A percentile compares a stretch with the other conserved stretches of the same genome.
phyloP scores from a whole-genome alignment of 768 basidiomycete genomes.

The Clavaria fumosa region DNA sequence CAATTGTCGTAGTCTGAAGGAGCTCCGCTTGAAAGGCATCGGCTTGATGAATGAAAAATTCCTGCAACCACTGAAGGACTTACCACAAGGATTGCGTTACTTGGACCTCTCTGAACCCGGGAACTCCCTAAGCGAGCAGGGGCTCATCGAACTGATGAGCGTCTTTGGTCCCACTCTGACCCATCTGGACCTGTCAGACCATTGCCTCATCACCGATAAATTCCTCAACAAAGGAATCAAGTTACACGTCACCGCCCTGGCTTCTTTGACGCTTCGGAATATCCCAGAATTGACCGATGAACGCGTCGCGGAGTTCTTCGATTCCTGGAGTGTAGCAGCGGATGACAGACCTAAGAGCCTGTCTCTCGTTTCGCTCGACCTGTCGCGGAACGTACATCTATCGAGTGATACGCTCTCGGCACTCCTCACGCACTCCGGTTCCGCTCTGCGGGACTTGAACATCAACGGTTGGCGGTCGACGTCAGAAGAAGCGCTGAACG shows the following conservation, averaged over 20 bases:
- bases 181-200: constrained; percentile 57
- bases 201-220: constrained; percentile 41
- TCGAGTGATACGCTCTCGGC: constrained; percentile 38
- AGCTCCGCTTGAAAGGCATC: constrained; percentile 67
- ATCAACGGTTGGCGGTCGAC: constrained; percentile 69
- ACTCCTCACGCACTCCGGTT: constrained; percentile 54
- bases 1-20: constrained; percentile 34
- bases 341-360: constrained; percentile 18
- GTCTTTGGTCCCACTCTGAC: constrained; percentile 39
- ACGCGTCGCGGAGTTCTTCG: constrained; percentile 58
- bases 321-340: constrained; percentile 24
- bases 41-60: constrained; percentile 56
- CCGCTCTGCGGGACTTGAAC: constrained; percentile 38
- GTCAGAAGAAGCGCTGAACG: constrained; percentile 26
- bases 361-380: constrained; percentile 36
- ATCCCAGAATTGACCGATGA: constrained; percentile 51
- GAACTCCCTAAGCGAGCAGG: constrained; percentile 36
- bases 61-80: constrained; percentile 31
- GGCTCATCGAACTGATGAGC: constrained; percentile 37
- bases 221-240: constrained; percentile 49
- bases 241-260: constrained; percentile 30
- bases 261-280: constrained; percentile 37
- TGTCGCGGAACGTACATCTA: constrained; percentile 48
- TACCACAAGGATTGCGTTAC: constrained; percentile 30
- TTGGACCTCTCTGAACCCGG: constrained; percentile 52